Percentiles rank a stretch among this genome's conserved stretches.
Evolutionary conservation across 345 rosid species (phyloP).

Genomic region (Aquilaria yunnanensis): DNA sequence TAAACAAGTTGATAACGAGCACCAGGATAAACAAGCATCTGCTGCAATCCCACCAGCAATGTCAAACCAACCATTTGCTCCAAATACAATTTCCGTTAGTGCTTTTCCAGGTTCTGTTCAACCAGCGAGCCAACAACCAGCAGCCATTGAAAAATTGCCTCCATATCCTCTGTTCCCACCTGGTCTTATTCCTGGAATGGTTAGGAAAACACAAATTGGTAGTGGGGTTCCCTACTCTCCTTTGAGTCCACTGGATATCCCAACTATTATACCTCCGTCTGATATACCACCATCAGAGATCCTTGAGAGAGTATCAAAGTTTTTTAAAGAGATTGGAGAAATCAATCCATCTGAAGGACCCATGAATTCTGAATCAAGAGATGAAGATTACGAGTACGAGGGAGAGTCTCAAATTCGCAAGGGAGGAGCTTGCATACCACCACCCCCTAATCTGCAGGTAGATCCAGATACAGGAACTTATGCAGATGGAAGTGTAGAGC

Average conservation of each 20-base stretch:
- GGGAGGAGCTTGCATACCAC: slow-evolving; percentile 52
- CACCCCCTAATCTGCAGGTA: slow-evolving; percentile 79
- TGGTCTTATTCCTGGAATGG: slow-evolving; percentile 99
- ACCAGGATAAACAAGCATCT: slow-evolving; percentile 36
- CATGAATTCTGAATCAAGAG: slow-evolving; percentile 11
- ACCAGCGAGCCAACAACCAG: slow-evolving; percentile 37
- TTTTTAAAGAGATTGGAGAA: slow-evolving; percentile 91
- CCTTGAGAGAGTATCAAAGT: slow-evolving; percentile 85
- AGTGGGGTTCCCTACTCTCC: slow-evolving; percentile 99
- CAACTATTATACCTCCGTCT: slow-evolving; percentile 86
- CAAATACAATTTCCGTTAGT: slow-evolving; percentile 45
- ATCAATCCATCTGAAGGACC: slow-evolving; percentile 17
- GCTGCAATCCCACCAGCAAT: slow-evolving; percentile 32
- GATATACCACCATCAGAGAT: slow-evolving; percentile 62
- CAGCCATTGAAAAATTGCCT: slow-evolving; percentile 55
- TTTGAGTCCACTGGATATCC: slow-evolving; percentile 95
- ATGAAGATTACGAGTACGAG: slow-evolving; percentile 13
- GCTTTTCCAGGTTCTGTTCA: slow-evolving; percentile 59
- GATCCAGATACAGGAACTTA: slow-evolving; percentile 88
- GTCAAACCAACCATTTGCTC: slow-evolving; percentile 54
- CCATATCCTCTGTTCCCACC: slow-evolving; percentile 98
- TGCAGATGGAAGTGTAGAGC: slow-evolving; percentile 76
- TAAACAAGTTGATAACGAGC: slow-evolving; percentile 48
- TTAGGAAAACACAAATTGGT: slow-evolving; percentile 91
- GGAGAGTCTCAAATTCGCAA: slow-evolving; percentile 11